phyloP scores from a whole-genome alignment of 108 stramenopile species.

The Fragilariopsis cylindrus region DNA sequence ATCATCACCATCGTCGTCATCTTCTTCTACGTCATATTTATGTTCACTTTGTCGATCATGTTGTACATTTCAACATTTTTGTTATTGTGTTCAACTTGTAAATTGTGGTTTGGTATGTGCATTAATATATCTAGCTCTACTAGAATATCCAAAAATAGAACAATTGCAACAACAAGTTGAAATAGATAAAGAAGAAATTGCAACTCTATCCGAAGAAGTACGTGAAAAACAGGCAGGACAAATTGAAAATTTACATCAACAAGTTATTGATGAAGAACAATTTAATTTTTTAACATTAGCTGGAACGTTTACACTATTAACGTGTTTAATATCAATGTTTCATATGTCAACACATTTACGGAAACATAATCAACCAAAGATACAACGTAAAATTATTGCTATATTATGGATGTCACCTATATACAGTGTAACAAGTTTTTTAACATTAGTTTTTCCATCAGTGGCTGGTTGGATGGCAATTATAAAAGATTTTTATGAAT shows the following conservation, averaged over 20 bases:
- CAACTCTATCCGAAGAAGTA: conserved; percentile 30
- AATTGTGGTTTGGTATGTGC: conserved; percentile 11
- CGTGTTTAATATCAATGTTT: conserved; percentile 74
- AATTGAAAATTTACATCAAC: conserved; percentile 42
- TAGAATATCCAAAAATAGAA: conserved; percentile 13
- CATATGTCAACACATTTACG: conserved; percentile 80
- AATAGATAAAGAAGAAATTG: conserved; percentile 30
- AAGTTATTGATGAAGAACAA: conserved; percentile 47
- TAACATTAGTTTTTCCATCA: conserved; percentile 60
- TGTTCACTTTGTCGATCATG: neutral
- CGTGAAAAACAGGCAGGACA: conserved; percentile 36
- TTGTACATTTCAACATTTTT: conserved; percentile 8
- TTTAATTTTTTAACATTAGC: conserved; percentile 67
- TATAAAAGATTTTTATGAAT: conserved; percentile 77
- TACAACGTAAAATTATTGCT: conserved; percentile 84
- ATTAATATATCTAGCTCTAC: neutral
- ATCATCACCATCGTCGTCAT: neutral
- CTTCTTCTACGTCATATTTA: conserved; percentile 17
- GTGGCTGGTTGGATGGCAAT: conserved; percentile 66
- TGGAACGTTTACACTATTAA: conserved; percentile 79
- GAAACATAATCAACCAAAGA: conserved; percentile 75
- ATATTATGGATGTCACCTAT: conserved; percentile 93
- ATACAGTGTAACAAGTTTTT: conserved; percentile 74
- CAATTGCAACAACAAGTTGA: conserved; percentile 20
- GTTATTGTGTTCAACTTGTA: conserved; percentile 10